These are phyloP conservation scores for Vitis vinifera DNA, from an alignment of 164 flowering plant genomes.

Conservation along the genomic window ASM3070453v1 NC_081812.1:20211501-20212000, in stretches of 20 bases:
- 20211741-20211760: constrained; percentile 4
- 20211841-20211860: too few species aligned
- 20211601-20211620: constrained; percentile 30
- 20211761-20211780: neutral
- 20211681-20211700: constrained; percentile 53
- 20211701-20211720: constrained; percentile 54
- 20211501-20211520: constrained; percentile 17
- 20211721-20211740: constrained; percentile 3
- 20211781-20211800: neutral
- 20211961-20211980: too few species aligned
- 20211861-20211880: too few species aligned
- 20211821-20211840: neutral
- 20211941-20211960: too few species aligned
- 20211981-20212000: too few species aligned
- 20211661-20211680: constrained; percentile 26
- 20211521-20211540: constrained; percentile 7
- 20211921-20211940: too few species aligned
- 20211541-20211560: neutral
- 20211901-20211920: too few species aligned
- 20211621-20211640: constrained; percentile 18
- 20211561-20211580: neutral
- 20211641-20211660: constrained; percentile 34
- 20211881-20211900: too few species aligned
- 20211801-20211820: neutral
- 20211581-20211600: constrained; percentile 8